Conservation (phyloP, 257 asterid genomes). For the Solanum habrochaites region DNA sequence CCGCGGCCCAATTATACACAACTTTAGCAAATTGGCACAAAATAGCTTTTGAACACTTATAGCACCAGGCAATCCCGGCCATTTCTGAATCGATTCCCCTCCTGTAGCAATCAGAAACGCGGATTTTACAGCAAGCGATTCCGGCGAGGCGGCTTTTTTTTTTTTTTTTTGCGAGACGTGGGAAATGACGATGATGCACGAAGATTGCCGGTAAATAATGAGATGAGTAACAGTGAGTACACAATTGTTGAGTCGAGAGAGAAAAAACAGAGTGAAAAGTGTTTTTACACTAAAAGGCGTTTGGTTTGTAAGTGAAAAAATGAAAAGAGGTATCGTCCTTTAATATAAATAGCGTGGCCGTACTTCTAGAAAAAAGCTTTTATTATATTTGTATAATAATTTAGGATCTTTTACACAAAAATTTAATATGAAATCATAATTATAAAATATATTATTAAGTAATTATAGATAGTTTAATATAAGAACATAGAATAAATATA, state of each 20-base stretch:
- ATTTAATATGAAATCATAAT: background rate
- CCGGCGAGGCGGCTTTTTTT: background rate
- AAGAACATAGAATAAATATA: too few relatives aligned
- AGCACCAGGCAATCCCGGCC: slow-evolving; percentile 98
- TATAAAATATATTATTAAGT: too few relatives aligned
- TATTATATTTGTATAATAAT: too few relatives aligned
- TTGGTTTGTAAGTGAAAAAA: background rate
- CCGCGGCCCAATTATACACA: slow-evolving; percentile 87
- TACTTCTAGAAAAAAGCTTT: background rate
- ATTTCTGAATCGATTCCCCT: slow-evolving; percentile 29
- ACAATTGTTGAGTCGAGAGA: background rate
- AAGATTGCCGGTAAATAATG: background rate
- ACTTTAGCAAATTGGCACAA: slow-evolving; percentile 66
- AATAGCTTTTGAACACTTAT: slow-evolving; percentile 58
- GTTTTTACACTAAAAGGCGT: background rate
- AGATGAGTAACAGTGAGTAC: background rate
- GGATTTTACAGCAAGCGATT: background rate
- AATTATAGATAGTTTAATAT: too few relatives aligned
- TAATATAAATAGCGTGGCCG: background rate
- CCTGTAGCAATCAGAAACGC: background rate
- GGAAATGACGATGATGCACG: background rate
- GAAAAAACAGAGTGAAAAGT: background rate
- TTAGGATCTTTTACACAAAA: background rate
- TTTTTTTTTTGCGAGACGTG: too few relatives aligned
- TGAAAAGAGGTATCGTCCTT: background rate